Evolutionary conservation across 257 asterid genomes (phyloP), one percentile per base, ranked within the genome.

Genomic region (Mentha longifolia): DNA sequence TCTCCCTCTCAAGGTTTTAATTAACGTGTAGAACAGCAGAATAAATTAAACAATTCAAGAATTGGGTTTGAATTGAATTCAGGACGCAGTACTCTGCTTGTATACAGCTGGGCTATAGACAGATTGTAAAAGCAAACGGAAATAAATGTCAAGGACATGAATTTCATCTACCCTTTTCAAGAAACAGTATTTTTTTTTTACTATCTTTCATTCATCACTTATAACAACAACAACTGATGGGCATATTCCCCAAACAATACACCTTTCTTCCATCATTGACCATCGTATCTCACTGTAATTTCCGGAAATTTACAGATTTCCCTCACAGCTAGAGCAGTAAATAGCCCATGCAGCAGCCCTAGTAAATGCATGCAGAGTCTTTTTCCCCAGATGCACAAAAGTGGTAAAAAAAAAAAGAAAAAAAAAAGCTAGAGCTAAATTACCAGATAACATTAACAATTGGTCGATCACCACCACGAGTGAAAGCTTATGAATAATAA

Each of bases 281-380:
- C 33, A 19, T 46, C 16, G 15, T 5, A 47, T 61, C 41, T 33
- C 71, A 49, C 14, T 25, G 67, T 76, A 71, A 60, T 63, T 41
- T 61, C 64, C 57, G 33, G n/a, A 67, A 74, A 20, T 11, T 33
- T 56, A 16, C 9, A 49, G 20, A 17, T 72, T 28, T 5, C 51
- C 64, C 59, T 59, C 35, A 58, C 37, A 33, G 37, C 37, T 22
- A 22, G 25, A 35, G 39, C 39, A 35, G 39, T 35, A 35, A 35
- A 35, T 35, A 35, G 8, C 39, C 39, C 39, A 35, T 35, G 39
- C 39, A 35, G 39, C 39, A 35, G 39, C 39, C 37, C 39, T 35
- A 77, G 69, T 62, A 73, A 76, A 73, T 77, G 75, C 85, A 74
- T 69, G 81, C 82, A 69, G 68, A 76, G 4, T 0, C 8, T 33